Conservation (phyloP, 129 eudicot species). For the Chrysanthemum makinoi region DNA sequence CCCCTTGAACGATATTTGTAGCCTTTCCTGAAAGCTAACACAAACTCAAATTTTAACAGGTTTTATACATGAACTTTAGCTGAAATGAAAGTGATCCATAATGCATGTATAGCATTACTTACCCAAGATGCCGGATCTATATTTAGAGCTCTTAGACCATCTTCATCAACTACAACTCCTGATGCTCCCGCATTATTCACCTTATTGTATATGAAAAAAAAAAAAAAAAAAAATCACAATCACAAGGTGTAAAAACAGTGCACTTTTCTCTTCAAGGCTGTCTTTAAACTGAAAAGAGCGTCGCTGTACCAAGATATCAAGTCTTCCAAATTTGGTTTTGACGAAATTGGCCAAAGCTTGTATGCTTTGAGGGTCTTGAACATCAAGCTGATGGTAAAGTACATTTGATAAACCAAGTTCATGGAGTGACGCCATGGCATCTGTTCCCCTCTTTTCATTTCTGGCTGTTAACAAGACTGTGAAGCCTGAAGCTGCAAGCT, state of each 20-base stretch:
- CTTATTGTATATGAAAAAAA: slow-evolving; percentile 27
- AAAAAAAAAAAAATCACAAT: background rate
- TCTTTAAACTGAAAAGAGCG: slow-evolving; percentile 8
- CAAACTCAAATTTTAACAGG: background rate
- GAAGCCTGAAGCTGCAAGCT: slow-evolving; percentile 61
- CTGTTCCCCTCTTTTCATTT: slow-evolving; percentile 61
- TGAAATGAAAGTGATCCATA: background rate
- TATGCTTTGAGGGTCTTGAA: slow-evolving; percentile 57
- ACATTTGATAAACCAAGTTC: slow-evolving; percentile 64
- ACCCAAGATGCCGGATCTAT: slow-evolving; percentile 75
- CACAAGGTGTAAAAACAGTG: background rate
- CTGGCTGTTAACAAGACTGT: slow-evolving; percentile 72
- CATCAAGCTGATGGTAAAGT: slow-evolving; percentile 76
- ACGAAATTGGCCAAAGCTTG: slow-evolving; percentile 51
- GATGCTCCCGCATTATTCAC: slow-evolving; percentile 89
- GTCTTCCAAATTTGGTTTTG: slow-evolving; percentile 48
- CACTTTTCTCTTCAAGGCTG: background rate
- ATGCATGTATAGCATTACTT: slow-evolving; percentile 4
- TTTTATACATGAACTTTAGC: background rate
- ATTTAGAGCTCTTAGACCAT: slow-evolving; percentile 57
- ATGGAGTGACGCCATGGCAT: slow-evolving; percentile 47
- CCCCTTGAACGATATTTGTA: slow-evolving; percentile 49
- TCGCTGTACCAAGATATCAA: slow-evolving; percentile 67
- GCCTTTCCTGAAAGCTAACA: slow-evolving; percentile 73
- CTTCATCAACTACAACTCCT: slow-evolving; percentile 77